Evolutionary conservation across 1,284 basidiomycete genomes (phyloP), one percentile per base, ranked within the genome.

Genomic region (Trichosporon sp.): DNA sequence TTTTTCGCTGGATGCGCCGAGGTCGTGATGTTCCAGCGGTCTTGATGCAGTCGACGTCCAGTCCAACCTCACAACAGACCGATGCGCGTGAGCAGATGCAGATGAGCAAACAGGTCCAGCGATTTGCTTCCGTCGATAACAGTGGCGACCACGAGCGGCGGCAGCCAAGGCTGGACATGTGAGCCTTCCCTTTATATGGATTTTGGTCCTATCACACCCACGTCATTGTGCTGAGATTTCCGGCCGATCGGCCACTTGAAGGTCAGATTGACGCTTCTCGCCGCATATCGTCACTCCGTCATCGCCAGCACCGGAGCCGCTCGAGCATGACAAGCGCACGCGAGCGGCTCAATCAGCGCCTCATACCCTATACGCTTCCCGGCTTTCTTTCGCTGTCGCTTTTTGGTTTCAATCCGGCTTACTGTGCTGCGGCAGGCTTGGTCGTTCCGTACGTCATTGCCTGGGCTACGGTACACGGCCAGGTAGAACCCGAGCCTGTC

Each of bases 121-220:
- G 14, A 29, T 54, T 54, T 54, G 49, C 19, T 54, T 16, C 49
- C 49, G 49, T 54, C 49, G 49, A 54, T 54, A 54, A 54, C 49
- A 54, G 16, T 54, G 49, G 49, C 25, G 27, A 44, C 40, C 23
- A 21, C 8, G 19, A n/a, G 7, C 16, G 19, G 6, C 5, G 19
- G 19, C 19, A 44, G 40, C 19, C 19, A 16, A 13, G n/a, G 13
- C 13, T 16, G 34, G 34, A 13, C 34, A 16, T 16, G 34, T 52
- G 46, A 27, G 49, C 49, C 29, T 54, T n/a, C n/a, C n/a, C n/a
- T 54, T 54, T 54, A 54, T 31, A 54, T 7, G 16, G 25, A 4
- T 37, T 16, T 11, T 14, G 13, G 49, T 27, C 11, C 13, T 29
- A n/a, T 29, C 25, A 29, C 49, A 5, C 49, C 25, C 49, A 54